phyloP scores from a whole-genome alignment of 2,329 filamentous ascomycete genomes.

The Fusarium tanahbumbuense region DNA sequence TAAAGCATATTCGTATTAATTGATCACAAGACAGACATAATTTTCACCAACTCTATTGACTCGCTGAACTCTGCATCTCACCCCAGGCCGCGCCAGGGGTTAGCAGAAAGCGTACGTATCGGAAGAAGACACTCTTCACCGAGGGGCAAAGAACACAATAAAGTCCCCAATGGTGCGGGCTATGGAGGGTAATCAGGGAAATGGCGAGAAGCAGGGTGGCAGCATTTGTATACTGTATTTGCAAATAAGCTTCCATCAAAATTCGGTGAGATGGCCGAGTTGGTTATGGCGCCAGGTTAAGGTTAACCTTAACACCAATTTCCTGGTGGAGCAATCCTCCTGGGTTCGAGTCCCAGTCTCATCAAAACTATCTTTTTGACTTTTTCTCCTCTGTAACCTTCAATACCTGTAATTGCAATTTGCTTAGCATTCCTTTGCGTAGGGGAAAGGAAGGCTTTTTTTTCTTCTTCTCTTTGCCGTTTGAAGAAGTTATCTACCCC shows the following conservation, averaged over 20 bases:
- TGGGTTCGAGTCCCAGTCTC: constrained; percentile 40
- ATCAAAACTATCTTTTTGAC: constrained; percentile 12
- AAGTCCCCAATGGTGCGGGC: background rate
- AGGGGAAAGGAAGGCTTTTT: background rate
- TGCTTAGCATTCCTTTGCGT: background rate
- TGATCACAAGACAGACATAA: too few relatives aligned
- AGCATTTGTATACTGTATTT: rapidly evolving
- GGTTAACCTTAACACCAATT: constrained; percentile 33
- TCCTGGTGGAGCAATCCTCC: constrained; percentile 39
- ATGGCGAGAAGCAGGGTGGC: too few relatives aligned
- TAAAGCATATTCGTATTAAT: too few relatives aligned
- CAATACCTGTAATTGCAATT: background rate
- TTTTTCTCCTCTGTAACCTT: constrained; percentile 50
- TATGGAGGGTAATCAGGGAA: background rate
- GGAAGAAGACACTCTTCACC: background rate
- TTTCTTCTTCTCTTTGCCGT: background rate
- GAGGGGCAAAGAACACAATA: background rate
- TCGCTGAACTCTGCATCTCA: too few relatives aligned
- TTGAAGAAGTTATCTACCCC: background rate
- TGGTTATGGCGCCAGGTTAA: constrained; percentile 39
- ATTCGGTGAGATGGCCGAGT: constrained; percentile 37
- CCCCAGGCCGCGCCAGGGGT: too few relatives aligned
- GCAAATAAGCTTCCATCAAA: background rate
- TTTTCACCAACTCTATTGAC: too few relatives aligned
- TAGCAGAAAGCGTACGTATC: too few relatives aligned